Evolutionary conservation across 768 basidiomycete genomes (phyloP).

Genomic region (Phanerochaete carnosa): DNA sequence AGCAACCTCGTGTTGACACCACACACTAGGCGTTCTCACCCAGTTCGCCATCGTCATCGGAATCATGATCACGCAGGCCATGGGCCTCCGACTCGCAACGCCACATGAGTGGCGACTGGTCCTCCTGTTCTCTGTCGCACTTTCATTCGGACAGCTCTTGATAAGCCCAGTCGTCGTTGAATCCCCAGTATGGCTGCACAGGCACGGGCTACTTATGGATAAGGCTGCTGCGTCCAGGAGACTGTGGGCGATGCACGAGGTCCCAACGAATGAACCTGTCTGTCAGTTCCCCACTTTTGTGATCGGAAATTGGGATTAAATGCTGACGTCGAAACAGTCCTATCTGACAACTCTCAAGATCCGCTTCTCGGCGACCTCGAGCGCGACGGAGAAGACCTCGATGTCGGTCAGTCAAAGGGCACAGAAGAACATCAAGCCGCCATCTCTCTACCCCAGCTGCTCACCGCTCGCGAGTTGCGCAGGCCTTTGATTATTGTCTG

Average conservation of each 20-base stretch:
- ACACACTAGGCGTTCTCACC: slow-evolving; percentile 64
- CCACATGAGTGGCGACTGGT: slow-evolving; percentile 72
- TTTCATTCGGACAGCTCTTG: slow-evolving; percentile 58
- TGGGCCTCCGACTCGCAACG: slow-evolving; percentile 70
- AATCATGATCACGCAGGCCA: slow-evolving; percentile 79
- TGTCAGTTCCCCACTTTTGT: neutral
- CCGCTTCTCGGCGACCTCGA: slow-evolving; percentile 37
- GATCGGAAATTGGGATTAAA: neutral
- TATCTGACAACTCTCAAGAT: slow-evolving; percentile 27
- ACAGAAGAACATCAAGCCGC: slow-evolving; percentile 25
- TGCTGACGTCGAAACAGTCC: neutral
- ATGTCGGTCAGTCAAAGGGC: slow-evolving; percentile 14
- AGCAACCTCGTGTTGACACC: neutral
- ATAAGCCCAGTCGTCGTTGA: slow-evolving; percentile 56
- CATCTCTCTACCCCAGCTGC: slow-evolving; percentile 55
- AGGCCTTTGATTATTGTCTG: slow-evolving; percentile 63
- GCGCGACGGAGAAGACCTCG: slow-evolving; percentile 21
- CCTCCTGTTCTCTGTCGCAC: slow-evolving; percentile 52
- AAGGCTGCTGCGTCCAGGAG: slow-evolving; percentile 41
- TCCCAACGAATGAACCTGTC: slow-evolving; percentile 5
- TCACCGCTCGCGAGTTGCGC: slow-evolving; percentile 45
- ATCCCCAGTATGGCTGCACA: slow-evolving; percentile 66
- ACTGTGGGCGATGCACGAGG: slow-evolving; percentile 49
- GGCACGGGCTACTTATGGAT: slow-evolving; percentile 46
- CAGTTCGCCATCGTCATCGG: slow-evolving; percentile 83